Evolutionary conservation across 139 green algal species (phyloP), one percentile per base, ranked within the genome.

Genomic region (Picochlorum costavermella): DNA sequence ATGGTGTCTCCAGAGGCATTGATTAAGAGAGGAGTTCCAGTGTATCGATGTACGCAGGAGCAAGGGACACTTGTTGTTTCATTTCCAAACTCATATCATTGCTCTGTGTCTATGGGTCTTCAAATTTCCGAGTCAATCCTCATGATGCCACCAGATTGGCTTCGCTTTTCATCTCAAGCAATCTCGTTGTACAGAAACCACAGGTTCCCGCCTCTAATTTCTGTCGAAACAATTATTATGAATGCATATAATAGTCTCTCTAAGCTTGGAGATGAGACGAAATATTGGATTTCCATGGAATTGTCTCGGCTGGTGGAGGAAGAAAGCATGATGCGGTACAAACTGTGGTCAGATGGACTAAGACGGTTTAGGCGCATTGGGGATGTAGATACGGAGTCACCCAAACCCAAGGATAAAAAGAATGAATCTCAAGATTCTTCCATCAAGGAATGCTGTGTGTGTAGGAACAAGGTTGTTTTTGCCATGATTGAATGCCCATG

Each of bases 111-210:
- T 68, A 31, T 63, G 30, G 89, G 89, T 20, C 76, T 92, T 25
- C 92, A 95, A 58, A 70, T 73, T 16, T 75, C 72, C 1, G 90
- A 96, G 78, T 72, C 74, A 16, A 77, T 94, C 5, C 86, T 86
- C 56, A 87, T 96, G 46, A 88, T 84, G 12, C 62, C 87, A 4
- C 44, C 82, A 5, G 86, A 96, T 77, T 96, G 90, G 90, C 70
- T 93, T 63, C 73, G 77, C 36, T 86, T 77, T 58, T 75, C 70
- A 16, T 56, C 57, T 9, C 55, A 56, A n/a, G 64, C 64, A 31
- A 49, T 69, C 25, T 62, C 66, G 45, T 72, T 76, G 49, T 85
- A 82, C 58, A 65, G 77, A 10, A 49, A 56, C 31, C 76, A 74
- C 64, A 67, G 73, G 43, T 75, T 72, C 60, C 77, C 72, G 12